Conservation (phyloP, 2,329 filamentous ascomycete genomes). For the Colletotrichum gigasporum region DNA sequence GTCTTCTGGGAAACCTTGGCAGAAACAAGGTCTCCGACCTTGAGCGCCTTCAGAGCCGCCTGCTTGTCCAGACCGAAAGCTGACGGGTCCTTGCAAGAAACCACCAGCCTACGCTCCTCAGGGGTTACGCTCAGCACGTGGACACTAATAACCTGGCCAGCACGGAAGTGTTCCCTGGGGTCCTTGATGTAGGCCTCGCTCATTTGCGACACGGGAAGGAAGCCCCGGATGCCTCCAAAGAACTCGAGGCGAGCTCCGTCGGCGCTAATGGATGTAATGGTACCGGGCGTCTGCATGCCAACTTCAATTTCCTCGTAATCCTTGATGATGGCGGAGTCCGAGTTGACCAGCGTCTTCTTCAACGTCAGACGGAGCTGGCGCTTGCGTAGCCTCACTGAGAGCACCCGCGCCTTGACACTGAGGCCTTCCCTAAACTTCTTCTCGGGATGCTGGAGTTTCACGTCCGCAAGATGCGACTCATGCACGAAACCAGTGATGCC, state of each 20-base stretch:
- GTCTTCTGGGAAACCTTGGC: constrained; percentile 86
- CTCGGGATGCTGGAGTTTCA: constrained; percentile 89
- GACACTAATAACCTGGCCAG: constrained; percentile 91
- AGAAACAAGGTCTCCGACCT: constrained; percentile 77
- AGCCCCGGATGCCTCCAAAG: constrained; percentile 84
- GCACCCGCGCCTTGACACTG: constrained; percentile 83
- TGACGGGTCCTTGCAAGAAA: constrained; percentile 92
- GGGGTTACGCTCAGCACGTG: constrained; percentile 85
- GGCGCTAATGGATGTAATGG: constrained; percentile 81
- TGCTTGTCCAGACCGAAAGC: constrained; percentile 81
- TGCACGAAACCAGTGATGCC: constrained; percentile 90
- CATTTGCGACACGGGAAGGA: constrained; percentile 95
- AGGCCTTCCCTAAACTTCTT: constrained; percentile 93
- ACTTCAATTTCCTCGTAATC: constrained; percentile 78
- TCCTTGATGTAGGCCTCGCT: constrained; percentile 95
- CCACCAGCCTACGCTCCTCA: constrained; percentile 76
- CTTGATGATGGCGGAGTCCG: constrained; percentile 81
- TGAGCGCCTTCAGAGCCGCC: constrained; percentile 77
- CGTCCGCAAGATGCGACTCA: constrained; percentile 88
- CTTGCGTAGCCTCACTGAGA: constrained; percentile 80
- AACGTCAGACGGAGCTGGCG: constrained; percentile 86
- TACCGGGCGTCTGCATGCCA: constrained; percentile 84
- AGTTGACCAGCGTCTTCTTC: constrained; percentile 95
- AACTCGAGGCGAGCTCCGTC: constrained; percentile 92
- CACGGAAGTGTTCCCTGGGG: constrained; percentile 86